Evolutionary conservation across 495 filamentous ascomycete species (phyloP).

Genomic region (Aspergillus wentii): DNA sequence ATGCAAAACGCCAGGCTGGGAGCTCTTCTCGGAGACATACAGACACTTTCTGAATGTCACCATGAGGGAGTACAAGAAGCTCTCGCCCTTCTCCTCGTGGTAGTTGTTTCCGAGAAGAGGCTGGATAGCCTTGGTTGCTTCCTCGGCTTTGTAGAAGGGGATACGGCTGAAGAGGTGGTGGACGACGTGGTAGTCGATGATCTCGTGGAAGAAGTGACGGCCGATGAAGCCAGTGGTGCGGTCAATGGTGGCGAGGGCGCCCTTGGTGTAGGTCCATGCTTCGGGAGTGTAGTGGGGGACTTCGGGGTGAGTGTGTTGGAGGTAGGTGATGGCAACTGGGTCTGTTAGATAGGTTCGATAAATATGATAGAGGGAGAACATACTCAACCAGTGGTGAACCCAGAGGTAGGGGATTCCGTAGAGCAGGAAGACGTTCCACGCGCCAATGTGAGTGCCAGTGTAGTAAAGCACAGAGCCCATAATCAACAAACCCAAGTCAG

Average conservation of each 20-base stretch:
- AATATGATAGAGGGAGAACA: slow-evolving; percentile 8
- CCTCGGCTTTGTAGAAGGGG: slow-evolving; percentile 88
- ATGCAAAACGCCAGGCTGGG: slow-evolving; percentile 13
- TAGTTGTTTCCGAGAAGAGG: slow-evolving; percentile 80
- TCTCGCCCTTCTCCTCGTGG: slow-evolving; percentile 50
- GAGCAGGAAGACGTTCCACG: slow-evolving; percentile 43
- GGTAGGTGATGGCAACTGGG: slow-evolving; percentile 76
- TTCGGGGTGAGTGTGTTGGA: slow-evolving; percentile 84
- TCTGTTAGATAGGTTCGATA: slow-evolving; percentile 5
- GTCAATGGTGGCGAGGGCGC: slow-evolving; percentile 82
- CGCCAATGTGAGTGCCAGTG: slow-evolving; percentile 40
- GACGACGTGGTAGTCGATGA: slow-evolving; percentile 87
- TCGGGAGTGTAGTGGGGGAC: slow-evolving; percentile 77
- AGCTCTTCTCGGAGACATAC: slow-evolving; percentile 13
- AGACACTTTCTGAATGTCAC: slow-evolving; percentile 20
- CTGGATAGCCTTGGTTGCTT: slow-evolving; percentile 80
- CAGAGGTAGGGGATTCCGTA: slow-evolving; percentile 55
- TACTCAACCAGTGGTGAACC: slow-evolving; percentile 59
- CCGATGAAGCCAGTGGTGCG: slow-evolving; percentile 88
- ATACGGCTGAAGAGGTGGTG: slow-evolving; percentile 85
- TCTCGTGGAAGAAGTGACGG: slow-evolving; percentile 80
- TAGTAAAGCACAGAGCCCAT: slow-evolving; percentile 40
- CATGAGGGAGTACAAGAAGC: slow-evolving; percentile 19
- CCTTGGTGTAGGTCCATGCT: slow-evolving; percentile 80
- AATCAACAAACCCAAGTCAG: slow-evolving; percentile 53